A percentile compares a stretch with the other conserved stretches of the same genome.
phyloP scores from a whole-genome alignment of 2,329 filamentous ascomycete species.

The Claviceps purpurea region DNA sequence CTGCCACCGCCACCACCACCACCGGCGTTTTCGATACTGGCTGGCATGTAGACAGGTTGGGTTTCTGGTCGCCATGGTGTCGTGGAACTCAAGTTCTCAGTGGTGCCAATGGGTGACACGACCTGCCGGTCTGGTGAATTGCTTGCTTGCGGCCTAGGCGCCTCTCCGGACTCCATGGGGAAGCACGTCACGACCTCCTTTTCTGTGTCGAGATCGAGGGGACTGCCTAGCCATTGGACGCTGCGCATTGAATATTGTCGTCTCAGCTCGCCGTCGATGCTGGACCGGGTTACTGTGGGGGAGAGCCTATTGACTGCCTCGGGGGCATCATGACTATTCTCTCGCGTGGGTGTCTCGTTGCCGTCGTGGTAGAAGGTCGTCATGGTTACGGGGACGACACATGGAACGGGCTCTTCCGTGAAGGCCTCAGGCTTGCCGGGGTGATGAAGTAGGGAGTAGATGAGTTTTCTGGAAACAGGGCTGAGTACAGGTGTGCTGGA shows the following conservation, averaged over 20 bases:
- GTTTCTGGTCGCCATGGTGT: background rate
- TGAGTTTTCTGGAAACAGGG: no score
- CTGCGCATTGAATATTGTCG: background rate
- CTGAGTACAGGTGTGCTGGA: no score
- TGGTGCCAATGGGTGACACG: background rate
- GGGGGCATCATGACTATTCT: constrained; percentile 1
- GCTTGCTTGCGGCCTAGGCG: background rate
- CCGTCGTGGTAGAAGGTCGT: background rate
- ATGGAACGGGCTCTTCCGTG: background rate
- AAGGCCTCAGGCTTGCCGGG: background rate
- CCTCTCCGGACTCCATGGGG: background rate
- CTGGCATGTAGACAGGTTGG: background rate
- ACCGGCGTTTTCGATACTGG: background rate
- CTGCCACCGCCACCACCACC: background rate
- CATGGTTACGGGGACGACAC: background rate
- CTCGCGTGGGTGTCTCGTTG: background rate
- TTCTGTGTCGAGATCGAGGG: background rate
- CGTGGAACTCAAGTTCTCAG: no score
- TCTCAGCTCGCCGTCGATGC: background rate
- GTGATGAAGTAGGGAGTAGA: background rate
- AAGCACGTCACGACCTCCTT: background rate
- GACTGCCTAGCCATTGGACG: background rate
- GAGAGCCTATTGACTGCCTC: background rate
- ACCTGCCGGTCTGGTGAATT: background rate
- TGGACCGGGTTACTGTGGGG: background rate